Conservation (phyloP, 345 rosid genomes). For the Hibiscus tridactylites region DNA sequence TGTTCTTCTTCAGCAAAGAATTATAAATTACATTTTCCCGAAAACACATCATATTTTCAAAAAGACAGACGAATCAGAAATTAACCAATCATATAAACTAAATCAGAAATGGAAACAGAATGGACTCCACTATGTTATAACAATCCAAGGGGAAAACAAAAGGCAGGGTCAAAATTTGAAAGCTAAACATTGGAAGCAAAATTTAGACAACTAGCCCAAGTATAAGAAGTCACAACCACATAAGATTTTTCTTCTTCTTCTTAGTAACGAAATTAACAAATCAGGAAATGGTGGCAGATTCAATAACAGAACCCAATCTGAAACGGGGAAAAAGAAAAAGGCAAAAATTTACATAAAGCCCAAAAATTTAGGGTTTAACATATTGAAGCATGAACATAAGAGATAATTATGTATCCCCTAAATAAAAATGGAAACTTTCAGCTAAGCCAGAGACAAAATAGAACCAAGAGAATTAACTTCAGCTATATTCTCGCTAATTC, state of each 20-base stretch:
- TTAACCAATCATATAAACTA: background rate
- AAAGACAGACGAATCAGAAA: no score
- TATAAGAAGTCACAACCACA: no score
- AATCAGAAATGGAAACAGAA: background rate
- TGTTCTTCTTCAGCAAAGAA: background rate
- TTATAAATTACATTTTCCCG: background rate
- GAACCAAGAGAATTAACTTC: background rate
- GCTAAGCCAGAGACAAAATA: background rate
- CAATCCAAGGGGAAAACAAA: no score
- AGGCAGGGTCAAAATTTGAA: background rate
- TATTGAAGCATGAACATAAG: background rate
- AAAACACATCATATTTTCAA: no score
- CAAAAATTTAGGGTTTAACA: background rate
- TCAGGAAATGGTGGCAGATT: no score
- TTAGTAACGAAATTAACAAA: no score
- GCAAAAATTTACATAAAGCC: background rate
- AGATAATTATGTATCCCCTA: background rate
- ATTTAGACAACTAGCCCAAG: background rate
- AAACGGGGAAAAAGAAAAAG: no score
- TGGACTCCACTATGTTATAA: background rate
- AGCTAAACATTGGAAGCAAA: background rate
- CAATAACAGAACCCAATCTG: no score
- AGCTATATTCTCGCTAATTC: background rate
- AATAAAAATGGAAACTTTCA: no score
- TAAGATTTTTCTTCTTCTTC: no score